phyloP scores from a whole-genome alignment of 192 early-diverging fungal species.

The Phycomyces blakesleeanus region DNA sequence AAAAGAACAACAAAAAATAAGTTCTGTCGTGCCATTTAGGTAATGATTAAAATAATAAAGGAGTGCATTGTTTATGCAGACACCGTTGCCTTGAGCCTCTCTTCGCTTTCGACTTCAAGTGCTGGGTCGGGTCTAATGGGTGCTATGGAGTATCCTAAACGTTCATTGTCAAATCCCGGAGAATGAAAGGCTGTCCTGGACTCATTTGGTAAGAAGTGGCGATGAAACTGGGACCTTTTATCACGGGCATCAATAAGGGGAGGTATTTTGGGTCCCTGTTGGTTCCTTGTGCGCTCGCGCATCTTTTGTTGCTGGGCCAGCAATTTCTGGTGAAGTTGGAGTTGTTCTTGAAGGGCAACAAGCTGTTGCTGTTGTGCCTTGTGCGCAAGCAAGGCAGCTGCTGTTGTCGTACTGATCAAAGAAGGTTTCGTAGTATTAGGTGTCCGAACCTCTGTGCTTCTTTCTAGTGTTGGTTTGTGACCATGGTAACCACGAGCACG shows the following conservation, averaged over 20 bases:
- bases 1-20: neutral
- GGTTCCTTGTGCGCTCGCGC: neutral
- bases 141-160: neutral
- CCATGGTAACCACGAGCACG: too few relatives aligned
- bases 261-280: neutral
- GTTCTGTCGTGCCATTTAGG: neutral
- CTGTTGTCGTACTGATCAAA: neutral
- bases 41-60: neutral
- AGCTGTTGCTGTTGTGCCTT: slow-evolving; percentile 20
- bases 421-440: neutral
- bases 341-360: slow-evolving; percentile 11
- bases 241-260: neutral
- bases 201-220: neutral
- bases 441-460: too few relatives aligned
- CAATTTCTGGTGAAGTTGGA: slow-evolving; percentile 13
- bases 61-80: neutral
- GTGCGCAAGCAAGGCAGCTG: slow-evolving; percentile 13
- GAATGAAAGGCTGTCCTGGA: neutral
- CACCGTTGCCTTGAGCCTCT: neutral
- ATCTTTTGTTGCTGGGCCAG: slow-evolving; percentile 18
- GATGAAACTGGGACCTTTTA: neutral
- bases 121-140: neutral
- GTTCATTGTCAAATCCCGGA: neutral
- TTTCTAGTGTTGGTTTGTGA: slow-evolving; percentile 1
- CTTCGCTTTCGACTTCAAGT: neutral